Evolutionary conservation across 2,329 filamentous ascomycete genomes (phyloP).

Genomic region (Cordyceps militaris): DNA sequence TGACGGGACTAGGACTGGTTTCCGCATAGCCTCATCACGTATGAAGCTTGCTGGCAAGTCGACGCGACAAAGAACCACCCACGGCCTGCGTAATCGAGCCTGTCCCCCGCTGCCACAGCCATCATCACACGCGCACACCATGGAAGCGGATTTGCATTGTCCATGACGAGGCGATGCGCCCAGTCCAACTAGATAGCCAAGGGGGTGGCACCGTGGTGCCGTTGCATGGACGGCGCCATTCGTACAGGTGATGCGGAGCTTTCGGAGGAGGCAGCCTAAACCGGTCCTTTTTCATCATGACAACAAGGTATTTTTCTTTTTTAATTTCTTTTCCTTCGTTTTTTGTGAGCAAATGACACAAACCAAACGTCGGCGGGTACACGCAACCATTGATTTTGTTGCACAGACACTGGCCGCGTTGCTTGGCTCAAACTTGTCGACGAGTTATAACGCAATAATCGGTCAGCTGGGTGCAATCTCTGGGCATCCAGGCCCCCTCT

Average conservation of each 20-base stretch:
- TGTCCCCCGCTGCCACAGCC: no score
- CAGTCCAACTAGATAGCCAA: neutral
- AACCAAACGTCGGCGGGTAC: neutral
- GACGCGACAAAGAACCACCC: neutral
- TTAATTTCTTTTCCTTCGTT: neutral
- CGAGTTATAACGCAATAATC: conserved; percentile 1
- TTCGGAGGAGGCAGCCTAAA: conserved; percentile 4
- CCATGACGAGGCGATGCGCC: conserved; percentile 1
- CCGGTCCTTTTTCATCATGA: no score
- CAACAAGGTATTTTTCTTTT: no score
- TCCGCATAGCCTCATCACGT: no score
- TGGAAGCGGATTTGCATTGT: neutral
- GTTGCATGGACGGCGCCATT: neutral
- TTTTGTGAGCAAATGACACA: neutral
- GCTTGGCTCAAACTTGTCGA: neutral
- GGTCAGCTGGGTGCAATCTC: neutral
- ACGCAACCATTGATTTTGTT: neutral
- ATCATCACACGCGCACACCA: neutral
- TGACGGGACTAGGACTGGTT: neutral
- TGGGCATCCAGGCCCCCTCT: no score
- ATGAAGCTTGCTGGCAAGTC: neutral
- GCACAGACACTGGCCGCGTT: neutral
- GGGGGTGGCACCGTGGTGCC: neutral
- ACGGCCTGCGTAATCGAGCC: neutral
- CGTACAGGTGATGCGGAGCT: conserved; percentile 4